These are phyloP conservation scores for Leishmania turanica DNA, from an alignment of 208 protist species.

Conservation along the genomic window DNA sequence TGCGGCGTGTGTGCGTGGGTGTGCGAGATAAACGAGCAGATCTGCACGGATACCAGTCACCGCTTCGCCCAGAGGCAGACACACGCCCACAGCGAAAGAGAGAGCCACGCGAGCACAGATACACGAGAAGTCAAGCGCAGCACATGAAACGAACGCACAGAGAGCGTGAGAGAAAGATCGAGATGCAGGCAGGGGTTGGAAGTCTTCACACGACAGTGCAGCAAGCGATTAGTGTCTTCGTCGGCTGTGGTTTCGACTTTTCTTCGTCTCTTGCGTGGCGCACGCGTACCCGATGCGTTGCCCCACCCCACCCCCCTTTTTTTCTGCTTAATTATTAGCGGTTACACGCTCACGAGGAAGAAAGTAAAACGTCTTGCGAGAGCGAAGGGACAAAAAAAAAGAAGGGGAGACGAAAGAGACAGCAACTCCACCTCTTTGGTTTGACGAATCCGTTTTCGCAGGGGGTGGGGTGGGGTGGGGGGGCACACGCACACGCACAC, in stretches of 20 bases:
- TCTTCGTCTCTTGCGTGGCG: not conserved
- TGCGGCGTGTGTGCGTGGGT: too few species aligned
- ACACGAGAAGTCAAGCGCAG: not conserved
- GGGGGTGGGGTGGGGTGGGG: too few species aligned
- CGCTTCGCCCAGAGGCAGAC: not conserved
- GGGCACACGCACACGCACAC: constrained; percentile 1
- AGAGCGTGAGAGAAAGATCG: not conserved
- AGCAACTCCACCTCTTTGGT: not conserved
- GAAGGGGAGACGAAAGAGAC: not conserved
- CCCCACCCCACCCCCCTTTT: too few species aligned
- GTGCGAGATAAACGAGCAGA: not conserved
- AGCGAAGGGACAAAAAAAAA: not conserved
- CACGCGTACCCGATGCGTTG: not conserved
- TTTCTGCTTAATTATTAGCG: not conserved
- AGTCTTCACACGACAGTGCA: not conserved
- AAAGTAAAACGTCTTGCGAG: not conserved
- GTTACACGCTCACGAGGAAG: not conserved
- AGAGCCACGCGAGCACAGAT: not conserved
- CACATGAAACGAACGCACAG: not conserved
- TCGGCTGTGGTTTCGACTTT: not conserved
- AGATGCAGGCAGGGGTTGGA: not conserved
- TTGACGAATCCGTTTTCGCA: not conserved
- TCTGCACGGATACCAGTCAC: not conserved
- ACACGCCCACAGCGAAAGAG: not conserved
- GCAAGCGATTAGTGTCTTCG: not conserved